phyloP scores from a whole-genome alignment of 345 rosid species.

The Camelina hispida region DNA sequence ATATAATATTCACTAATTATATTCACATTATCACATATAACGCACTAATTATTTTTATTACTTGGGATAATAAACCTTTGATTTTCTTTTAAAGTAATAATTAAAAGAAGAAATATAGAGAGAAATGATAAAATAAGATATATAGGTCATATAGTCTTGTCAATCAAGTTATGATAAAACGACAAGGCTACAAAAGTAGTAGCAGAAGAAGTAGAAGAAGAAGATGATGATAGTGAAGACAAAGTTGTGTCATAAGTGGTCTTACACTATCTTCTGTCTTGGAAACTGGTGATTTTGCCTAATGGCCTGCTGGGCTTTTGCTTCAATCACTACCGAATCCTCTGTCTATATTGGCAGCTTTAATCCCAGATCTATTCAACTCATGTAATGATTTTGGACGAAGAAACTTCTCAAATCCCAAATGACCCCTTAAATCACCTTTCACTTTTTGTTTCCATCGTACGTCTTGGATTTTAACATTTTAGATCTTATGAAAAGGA shows the following conservation, averaged over 20 bases:
- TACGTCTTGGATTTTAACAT: slow-evolving; percentile 5
- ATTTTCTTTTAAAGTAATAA: neutral
- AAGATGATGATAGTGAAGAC: slow-evolving; percentile 39
- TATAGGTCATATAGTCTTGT: slow-evolving; percentile 31
- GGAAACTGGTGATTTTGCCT: slow-evolving; percentile 37
- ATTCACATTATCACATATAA: slow-evolving; percentile 8
- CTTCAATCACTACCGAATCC: slow-evolving; percentile 28
- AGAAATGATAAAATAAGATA: slow-evolving; percentile 10
- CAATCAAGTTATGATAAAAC: slow-evolving; percentile 31
- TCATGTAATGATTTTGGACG: slow-evolving; percentile 36
- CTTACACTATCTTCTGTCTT: slow-evolving; percentile 40
- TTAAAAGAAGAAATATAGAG: neutral
- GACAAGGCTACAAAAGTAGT: slow-evolving; percentile 31
- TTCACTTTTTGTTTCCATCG: slow-evolving; percentile 34
- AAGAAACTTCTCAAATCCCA: slow-evolving; percentile 40
- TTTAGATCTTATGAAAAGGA: neutral
- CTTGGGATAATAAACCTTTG: no score
- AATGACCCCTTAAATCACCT: slow-evolving; percentile 15
- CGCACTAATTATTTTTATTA: neutral
- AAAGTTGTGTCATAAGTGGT: slow-evolving; percentile 39
- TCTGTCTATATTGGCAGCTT: slow-evolving; percentile 37
- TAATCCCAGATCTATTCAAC: slow-evolving; percentile 38
- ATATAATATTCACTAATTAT: neutral
- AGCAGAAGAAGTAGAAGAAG: slow-evolving; percentile 38
- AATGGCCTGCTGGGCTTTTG: slow-evolving; percentile 31